Base-by-base conservation (phyloP, 2,329 filamentous ascomycete species). In the Zymoseptoria tritici region DNA sequence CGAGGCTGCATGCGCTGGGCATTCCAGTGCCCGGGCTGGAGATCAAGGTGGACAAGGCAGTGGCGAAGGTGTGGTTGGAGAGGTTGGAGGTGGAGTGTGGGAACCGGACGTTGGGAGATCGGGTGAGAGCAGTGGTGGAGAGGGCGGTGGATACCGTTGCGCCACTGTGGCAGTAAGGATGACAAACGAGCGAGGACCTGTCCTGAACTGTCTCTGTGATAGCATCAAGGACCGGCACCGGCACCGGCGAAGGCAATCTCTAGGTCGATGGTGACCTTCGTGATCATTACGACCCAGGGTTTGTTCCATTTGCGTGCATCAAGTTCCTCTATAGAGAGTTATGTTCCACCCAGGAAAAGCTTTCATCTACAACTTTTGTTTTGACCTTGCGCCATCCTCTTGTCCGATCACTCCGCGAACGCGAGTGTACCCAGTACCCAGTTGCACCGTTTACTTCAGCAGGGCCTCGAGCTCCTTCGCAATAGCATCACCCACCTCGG, bases 31-130 rank as follows among this genome's bases (percentile, higher is more conserved):
- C 94, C 0, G 94, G 93, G 0, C 81, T 99, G 16, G 84, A 88
- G 62, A 91, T 99, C 75, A 86, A 83, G 68, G 88, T 97, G 3
- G 93, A 97, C 69, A 94, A 90, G 77, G 87, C 91, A 76, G 81
- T 88, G 57, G 94, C 93, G 6, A 89, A 85, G 62, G 87, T 99
- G 6, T 97, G 93, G 92, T 78, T 99, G 49, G 94, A 97, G 79
- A 85, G 89, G 66, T 76, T 97, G 52, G 91, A 96, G 67, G 89
- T 99, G 4, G 94, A 97, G 75, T 95, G 91, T 73, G 78, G 78
- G 57, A 84, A 85, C 64, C 86, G 86, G 53, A 91, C 91, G 64
- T 83, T 86, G 65, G 86, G 85, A 36, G 93, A 96, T 73, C 82
- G 94, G 60, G 90, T 99, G 4, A 83, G 88, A 67, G 91, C 90